Evolutionary conservation across 345 rosid genomes (phyloP), one percentile per base, ranked within the genome.

Genomic region (Populus alba): DNA sequence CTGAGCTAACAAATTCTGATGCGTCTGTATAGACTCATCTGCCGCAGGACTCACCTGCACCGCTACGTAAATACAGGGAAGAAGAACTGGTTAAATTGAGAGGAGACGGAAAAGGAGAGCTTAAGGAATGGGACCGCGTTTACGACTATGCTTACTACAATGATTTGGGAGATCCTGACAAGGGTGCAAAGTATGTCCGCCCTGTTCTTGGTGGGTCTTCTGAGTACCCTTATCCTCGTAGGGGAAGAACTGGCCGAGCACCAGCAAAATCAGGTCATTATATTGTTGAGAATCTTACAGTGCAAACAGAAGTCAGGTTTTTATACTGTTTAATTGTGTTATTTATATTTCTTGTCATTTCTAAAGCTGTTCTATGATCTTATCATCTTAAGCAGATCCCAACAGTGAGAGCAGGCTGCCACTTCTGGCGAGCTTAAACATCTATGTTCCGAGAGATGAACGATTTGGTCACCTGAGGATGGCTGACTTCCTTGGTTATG

Each of bases 61-160:
- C 85, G 4, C 75, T 88, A 61, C 78, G 31, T 11, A 82, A 80
- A 69, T 84, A 86, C 70, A 82, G 88, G 62, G 84, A 88, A 35
- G 86, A 78, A 55, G 90, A 88, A 33, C 71, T 88, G 49, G 53
- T 74, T 27, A 81, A 23, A 37, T 69, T 86, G 82, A 79, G 87
- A 78, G 89, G 90, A 65, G 76, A 84, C 59, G 86, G 88, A 45
- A 55, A 57, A 23, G 86, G 76, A 66, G 82, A 84, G 86, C 87
- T 80, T 4, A 49, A 78, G 59, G 81, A 84, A 75, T 88, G 82
- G 88, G 87, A 86, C 31, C 83, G 87, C 66, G 86, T 86, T 13
- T 88, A 86, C 53, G 90, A 88, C 77, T 88, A 88, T 71, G 88
- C 83, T 62, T 81, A 43, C 73, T 88, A 86, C 82, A 88, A 86